Evolutionary conservation across 371 early-diverging fungal species (phyloP), one percentile per base, ranked within the genome.

Genomic region (Mucor racemosus): DNA sequence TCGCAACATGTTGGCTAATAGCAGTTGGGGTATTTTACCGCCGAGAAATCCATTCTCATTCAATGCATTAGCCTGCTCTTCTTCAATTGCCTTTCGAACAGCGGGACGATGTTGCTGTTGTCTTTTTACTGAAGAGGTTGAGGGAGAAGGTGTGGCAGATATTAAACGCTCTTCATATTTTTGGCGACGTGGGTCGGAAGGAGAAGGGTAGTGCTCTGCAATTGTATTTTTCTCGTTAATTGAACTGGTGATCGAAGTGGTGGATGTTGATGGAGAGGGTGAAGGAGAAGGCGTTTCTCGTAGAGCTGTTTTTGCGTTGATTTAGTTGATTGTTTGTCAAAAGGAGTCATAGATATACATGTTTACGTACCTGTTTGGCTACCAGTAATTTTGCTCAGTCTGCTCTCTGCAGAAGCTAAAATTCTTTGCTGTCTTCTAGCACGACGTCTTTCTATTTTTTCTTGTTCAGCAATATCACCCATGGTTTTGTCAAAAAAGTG

Each of bases 401-500:
- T 69, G 67, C 85, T 84, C 46, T 78, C 81, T 34, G 86, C 89
- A 17, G 84, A 83, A 6, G 85, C 84, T 34, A 87, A 73, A 58
- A 88, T 88, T 60, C 75, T 77, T 71, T 84, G 83, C 62, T 88
- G 86, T 26, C 89, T 77, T 58, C 81, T 80, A 46, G 85, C 82
- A 35, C 89, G 83, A 56, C 89, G 81, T 55, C 77, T 77, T 72
- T 86, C 84, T 17, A 77, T 62, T 66, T 85, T 86, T 62, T 80
- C 82, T 63, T 82, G 84, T 67, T 84, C 81, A n/a, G 82, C 56
- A 68, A 84, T 65, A 40, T 73, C 73, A 21, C 72, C 65, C 77
- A 77, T 74, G 33, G 21, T 48, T 9, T 19, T 48, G 38, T 38
- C 38, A 11, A 38, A 38, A 38, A 38, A 38, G 9, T 38, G 38